Evolutionary conservation across 768 basidiomycete genomes (phyloP).

Genomic region (Pleurotus tuber-regium): DNA sequence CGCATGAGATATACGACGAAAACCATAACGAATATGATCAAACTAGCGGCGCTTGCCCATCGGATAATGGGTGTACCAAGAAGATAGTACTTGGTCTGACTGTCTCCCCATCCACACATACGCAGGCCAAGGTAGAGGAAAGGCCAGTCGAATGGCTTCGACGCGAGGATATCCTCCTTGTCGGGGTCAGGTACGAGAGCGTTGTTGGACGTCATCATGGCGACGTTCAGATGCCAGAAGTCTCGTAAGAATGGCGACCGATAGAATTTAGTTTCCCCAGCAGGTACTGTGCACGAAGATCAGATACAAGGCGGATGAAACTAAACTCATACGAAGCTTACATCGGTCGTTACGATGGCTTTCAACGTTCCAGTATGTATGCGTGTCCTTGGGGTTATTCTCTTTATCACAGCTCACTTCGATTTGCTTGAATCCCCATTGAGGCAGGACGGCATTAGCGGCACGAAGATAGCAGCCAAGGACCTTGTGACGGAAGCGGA

Average conservation of each 20-base stretch:
- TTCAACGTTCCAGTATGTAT: constrained; percentile 99
- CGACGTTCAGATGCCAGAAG: constrained; percentile 98
- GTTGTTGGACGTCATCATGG: constrained; percentile 99
- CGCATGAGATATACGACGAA: constrained; percentile 75
- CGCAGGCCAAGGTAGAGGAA: constrained; percentile 84
- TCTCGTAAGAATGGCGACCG: constrained; percentile 91
- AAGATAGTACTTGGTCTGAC: constrained; percentile 88
- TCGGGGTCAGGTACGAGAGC: constrained; percentile 96
- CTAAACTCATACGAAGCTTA: constrained; percentile 40
- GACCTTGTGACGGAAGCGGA: constrained; percentile 76
- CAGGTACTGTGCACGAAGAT: constrained; percentile 57
- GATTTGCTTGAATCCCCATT: constrained; percentile 99
- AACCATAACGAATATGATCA: constrained; percentile 51
- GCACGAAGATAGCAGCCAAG: constrained; percentile 90
- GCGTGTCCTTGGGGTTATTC: constrained; percentile 73
- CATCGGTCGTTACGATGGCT: constrained; percentile 94
- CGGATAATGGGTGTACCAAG: constrained; percentile 91
- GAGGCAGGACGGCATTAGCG: constrained; percentile 84
- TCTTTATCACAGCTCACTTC: constrained; percentile 94
- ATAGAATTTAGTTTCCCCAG: constrained; percentile 81
- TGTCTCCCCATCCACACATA: constrained; percentile 96
- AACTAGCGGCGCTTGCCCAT: constrained; percentile 76
- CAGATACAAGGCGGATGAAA: constrained; percentile 6
- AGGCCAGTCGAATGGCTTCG: constrained; percentile 92
- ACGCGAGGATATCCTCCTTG: constrained; percentile 97